These are phyloP conservation scores for Juglanconis sp. DNA, from an alignment of 2,329 filamentous ascomycete species.

Conservation along the genomic window DNA sequence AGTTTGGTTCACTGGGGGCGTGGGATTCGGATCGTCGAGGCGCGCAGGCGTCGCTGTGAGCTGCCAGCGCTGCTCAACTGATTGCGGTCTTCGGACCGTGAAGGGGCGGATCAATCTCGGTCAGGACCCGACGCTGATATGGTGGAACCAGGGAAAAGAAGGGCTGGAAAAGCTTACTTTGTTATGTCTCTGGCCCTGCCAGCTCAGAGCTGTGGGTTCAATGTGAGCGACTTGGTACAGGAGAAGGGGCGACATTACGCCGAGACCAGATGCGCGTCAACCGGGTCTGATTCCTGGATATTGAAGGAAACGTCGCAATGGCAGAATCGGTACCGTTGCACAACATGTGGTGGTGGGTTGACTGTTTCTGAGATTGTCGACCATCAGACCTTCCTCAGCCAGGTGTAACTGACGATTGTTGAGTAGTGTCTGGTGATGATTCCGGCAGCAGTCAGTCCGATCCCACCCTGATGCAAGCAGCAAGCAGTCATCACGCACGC, in stretches of 20 bases:
- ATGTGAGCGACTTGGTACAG: not conserved
- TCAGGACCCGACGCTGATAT: not conserved
- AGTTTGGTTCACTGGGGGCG: too few species aligned
- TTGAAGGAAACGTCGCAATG: too few species aligned
- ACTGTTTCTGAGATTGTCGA: too few species aligned
- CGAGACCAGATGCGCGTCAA: not conserved
- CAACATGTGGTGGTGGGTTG: not conserved
- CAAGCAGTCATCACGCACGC: too few species aligned
- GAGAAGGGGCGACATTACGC: not conserved
- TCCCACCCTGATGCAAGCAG: too few species aligned
- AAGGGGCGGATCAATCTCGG: not conserved
- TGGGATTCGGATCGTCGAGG: too few species aligned
- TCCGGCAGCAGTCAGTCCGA: too few species aligned
- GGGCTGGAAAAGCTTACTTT: not conserved
- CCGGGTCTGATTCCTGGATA: too few species aligned
- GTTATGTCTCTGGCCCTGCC: not conserved
- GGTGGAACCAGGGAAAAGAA: not conserved
- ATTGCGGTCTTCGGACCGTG: not conserved
- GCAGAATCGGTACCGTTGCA: not conserved
- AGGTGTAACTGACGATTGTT: too few species aligned
- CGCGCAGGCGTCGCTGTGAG: not conserved
- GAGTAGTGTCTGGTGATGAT: too few species aligned
- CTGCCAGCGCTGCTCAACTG: not conserved
- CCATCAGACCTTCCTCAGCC: too few species aligned
- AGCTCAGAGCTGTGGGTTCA: not conserved